Evolutionary conservation across 371 early-diverging fungal genomes (phyloP), one percentile per base, ranked within the genome.

Genomic region (Entomophthora muscae): DNA sequence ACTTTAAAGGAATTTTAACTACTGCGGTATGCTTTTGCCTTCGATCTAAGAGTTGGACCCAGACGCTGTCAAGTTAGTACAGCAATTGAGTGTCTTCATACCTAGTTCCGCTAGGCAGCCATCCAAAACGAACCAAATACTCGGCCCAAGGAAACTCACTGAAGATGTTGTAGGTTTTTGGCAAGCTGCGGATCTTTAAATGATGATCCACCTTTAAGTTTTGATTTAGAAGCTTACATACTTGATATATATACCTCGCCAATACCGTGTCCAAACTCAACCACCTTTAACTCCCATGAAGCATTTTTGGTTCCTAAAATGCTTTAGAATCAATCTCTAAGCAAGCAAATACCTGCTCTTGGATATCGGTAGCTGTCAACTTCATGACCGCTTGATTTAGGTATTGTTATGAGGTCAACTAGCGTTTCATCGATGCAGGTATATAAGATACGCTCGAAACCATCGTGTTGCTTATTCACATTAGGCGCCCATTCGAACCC

Each of bases 121-220:
- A 90, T 0, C 85, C 88, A 68, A 83, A 78, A 24, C 90, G 75
- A 10, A 81, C 82, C 52, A 86, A 79, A 64, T 90, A 90, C 67
- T 88, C 88, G 31, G 75, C 62, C 88, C 90, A 88, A 7, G 88
- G 84, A 57, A 82, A 87, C 52, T 23, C 29, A 7, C 13, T 23
- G 5, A 23, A 54, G 55, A 54, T 54, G 21, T 54, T 23, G 55
- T 26, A 21, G 27, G 3, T 26, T 26, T 54, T 12, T 26, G 27
- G 27, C 55, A 54, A 54, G 3, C 3, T 54, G 2, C 27, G 55
- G 2, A 54, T 23, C 27, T 21, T 54, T 7, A 21, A 5, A 54
- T 5, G 27, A 12, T 5, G 2, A 23, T 23, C 27, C 7, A 54
- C 23, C 21, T 54, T 23, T 22, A 54, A 54, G 7, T n/a, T n/a